Evolutionary conservation across 495 filamentous ascomycete species (phyloP).

Genomic region (Neurospora sp.): DNA sequence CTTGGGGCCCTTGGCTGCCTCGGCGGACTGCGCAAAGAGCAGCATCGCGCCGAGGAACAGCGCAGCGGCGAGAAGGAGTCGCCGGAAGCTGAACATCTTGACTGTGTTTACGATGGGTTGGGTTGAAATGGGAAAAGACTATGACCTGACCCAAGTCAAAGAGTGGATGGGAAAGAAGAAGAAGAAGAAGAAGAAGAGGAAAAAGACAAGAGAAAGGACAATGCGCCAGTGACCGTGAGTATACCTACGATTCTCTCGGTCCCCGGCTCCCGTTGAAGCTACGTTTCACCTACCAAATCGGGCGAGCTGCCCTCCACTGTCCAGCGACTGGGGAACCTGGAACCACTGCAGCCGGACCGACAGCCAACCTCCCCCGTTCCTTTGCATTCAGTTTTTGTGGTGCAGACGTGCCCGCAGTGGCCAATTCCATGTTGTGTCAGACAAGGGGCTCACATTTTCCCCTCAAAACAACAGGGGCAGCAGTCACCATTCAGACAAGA

Average conservation of each 20-base stretch:
- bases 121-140: background rate
- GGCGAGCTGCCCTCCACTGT: background rate
- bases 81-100: conserved; percentile 47
- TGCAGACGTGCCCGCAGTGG: background rate
- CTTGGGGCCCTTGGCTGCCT: conserved; percentile 83
- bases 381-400: background rate
- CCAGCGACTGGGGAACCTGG: background rate
- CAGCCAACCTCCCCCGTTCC: background rate
- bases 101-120: background rate
- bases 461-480: background rate
- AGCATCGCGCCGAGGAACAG: conserved; percentile 63
- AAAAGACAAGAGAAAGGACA: background rate
- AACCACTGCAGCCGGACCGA: background rate
- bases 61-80: conserved; percentile 54
- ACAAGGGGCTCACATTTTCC: background rate
- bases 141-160: background rate
- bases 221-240: background rate
- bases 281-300: conserved; percentile 22
- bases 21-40: conserved; percentile 57
- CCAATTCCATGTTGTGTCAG: background rate
- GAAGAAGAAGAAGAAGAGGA: background rate
- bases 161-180: background rate
- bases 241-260: background rate
- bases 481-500: background rate
- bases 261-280: conserved; percentile 17